Evolutionary conservation across 2,329 filamentous ascomycete genomes (phyloP), one percentile per base, ranked within the genome.

Genomic region (Hysterium pulicare): DNA sequence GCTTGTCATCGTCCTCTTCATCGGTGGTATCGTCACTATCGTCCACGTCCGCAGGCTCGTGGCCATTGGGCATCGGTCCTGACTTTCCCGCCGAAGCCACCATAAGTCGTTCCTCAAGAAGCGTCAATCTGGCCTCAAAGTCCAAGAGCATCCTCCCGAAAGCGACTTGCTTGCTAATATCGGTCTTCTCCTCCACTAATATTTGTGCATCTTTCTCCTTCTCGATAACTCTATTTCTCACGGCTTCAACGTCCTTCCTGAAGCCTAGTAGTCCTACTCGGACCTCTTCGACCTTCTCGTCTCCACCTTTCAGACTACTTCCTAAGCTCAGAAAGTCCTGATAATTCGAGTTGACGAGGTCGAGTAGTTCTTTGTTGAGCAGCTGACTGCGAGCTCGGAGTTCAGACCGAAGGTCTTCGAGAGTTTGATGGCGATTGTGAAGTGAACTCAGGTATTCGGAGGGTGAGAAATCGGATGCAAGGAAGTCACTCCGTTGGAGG

Each of bases 311-410:
- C 33, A 98, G 71, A 55, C 89, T 87, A 35, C 79, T 82, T 0
- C 93, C 94, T 0, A 98, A 71, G 0, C 83, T 84, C 4, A 98
- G 69, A 56, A 98, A 98, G 44, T 91, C 86, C 36, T 89, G 85
- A 64, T 98, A 97, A 68, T 98, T 95, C 39, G 85, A 80, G 62
- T 98, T 98, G 52, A 98, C 93, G 6, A 98, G 80, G 69, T 96
- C 91, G 15, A 98, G 76, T 2, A 98, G 77, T 70, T 98, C 93
- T 49, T 85, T 81, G 58, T 84, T 87, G 47, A 98, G 83, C 16
- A 84, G 78, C 54, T 87, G 81, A 53, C 84, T 87, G 40, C 94
- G 79, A 45, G 90, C 81, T 33, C 90, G 84, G 13, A 98, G 76
- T 59, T 98, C 94, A 4, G 84, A 72, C 26, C 91, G 87, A 23